phyloP scores from a whole-genome alignment of 257 asterid species.

The Plantago elongata region DNA sequence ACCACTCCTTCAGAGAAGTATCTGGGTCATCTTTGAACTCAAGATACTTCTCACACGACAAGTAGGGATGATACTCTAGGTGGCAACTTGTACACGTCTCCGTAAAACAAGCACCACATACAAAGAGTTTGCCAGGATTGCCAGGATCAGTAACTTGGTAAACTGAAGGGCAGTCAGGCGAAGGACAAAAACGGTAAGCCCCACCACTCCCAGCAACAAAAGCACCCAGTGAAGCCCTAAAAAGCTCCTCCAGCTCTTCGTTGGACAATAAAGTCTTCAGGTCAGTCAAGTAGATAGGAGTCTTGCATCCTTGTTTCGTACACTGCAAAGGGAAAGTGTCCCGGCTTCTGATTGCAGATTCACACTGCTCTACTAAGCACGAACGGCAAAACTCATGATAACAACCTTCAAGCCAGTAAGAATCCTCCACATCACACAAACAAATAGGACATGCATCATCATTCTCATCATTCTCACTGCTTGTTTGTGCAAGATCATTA shows the following conservation, averaged over 20 bases:
- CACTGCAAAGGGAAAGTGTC: slow-evolving; percentile 70
- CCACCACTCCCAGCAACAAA: slow-evolving; percentile 68
- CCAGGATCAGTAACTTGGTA: slow-evolving; percentile 44
- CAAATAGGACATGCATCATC: slow-evolving; percentile 66
- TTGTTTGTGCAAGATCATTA: slow-evolving; percentile 35
- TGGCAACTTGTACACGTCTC: slow-evolving; percentile 93
- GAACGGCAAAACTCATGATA: slow-evolving; percentile 57
- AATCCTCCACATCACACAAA: slow-evolving; percentile 70
- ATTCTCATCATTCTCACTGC: slow-evolving; percentile 22
- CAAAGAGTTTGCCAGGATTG: slow-evolving; percentile 28
- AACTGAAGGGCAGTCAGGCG: slow-evolving; percentile 90
- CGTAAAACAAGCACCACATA: slow-evolving; percentile 65
- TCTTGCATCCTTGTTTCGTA: slow-evolving; percentile 42
- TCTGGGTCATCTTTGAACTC: slow-evolving; percentile 78
- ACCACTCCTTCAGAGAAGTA: slow-evolving; percentile 71
- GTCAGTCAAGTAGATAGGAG: slow-evolving; percentile 52
- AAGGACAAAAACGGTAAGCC: slow-evolving; percentile 72
- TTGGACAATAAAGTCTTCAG: slow-evolving; percentile 43
- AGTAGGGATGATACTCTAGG: slow-evolving; percentile 64
- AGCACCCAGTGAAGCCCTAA: slow-evolving; percentile 66
- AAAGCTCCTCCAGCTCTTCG: slow-evolving; percentile 77
- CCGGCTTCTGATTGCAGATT: slow-evolving; percentile 52
- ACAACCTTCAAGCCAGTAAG: slow-evolving; percentile 65
- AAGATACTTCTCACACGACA: slow-evolving; percentile 63
- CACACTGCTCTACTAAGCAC: slow-evolving; percentile 80